Evolutionary conservation across 2,329 filamentous ascomycete species (phyloP).

Genomic region (Trichoderma arundinaceum): DNA sequence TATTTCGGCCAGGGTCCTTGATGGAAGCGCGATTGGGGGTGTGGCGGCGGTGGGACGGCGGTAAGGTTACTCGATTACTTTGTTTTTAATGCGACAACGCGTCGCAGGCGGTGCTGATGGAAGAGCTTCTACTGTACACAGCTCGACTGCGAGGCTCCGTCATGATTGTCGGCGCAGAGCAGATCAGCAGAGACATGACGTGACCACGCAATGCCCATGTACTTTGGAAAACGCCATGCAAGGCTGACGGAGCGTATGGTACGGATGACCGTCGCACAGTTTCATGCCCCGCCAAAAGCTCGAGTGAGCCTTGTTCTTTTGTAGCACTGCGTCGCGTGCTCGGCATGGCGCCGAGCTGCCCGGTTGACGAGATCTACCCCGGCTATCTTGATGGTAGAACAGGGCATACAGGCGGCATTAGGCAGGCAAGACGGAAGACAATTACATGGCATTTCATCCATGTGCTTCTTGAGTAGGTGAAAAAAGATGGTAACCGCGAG

Average conservation of each 20-base stretch:
- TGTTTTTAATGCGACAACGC: constrained; percentile 20
- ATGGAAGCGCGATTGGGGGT: background rate
- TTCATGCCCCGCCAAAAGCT: background rate
- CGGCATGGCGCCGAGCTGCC: background rate
- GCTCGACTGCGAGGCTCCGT: background rate
- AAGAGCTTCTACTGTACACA: background rate
- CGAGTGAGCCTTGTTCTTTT: background rate
- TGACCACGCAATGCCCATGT: background rate
- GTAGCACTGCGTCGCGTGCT: background rate
- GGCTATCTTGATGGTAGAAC: too few relatives aligned
- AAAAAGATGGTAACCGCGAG: too few relatives aligned
- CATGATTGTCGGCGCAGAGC: background rate
- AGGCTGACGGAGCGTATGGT: too few relatives aligned
- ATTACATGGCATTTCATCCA: too few relatives aligned
- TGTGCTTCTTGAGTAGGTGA: too few relatives aligned
- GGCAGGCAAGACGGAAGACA: too few relatives aligned
- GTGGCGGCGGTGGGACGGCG: constrained; percentile 9
- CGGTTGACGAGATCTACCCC: too few relatives aligned
- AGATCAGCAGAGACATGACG: background rate
- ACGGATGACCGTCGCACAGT: background rate
- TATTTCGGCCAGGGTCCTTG: constrained; percentile 18
- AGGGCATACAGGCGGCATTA: too few relatives aligned
- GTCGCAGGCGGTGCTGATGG: background rate
- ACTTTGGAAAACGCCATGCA: too few relatives aligned
- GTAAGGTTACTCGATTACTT: constrained; percentile 25